These are phyloP conservation scores for Rhamnella rubrinervis DNA, from an alignment of 331 rosid genomes.

Conservation along the genomic window DNA sequence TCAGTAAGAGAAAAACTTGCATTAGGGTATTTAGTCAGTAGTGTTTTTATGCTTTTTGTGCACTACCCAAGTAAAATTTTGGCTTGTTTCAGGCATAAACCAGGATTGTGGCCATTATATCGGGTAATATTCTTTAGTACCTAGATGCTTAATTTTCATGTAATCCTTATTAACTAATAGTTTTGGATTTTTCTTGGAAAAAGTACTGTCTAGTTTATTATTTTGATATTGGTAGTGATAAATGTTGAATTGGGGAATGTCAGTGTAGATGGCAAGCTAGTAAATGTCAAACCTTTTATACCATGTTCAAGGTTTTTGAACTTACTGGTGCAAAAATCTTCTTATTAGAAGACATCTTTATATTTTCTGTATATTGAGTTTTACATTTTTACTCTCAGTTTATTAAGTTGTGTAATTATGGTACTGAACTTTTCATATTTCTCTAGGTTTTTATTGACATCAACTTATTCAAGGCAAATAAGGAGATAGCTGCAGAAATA, in stretches of 20 bases:
- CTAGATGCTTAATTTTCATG: neutral
- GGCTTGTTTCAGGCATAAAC: constrained; percentile 61
- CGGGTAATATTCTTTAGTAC: constrained; percentile 51
- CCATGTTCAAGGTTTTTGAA: neutral
- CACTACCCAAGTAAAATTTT: constrained; percentile 11
- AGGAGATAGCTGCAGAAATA: constrained; percentile 63
- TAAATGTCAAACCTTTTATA: constrained; percentile 5
- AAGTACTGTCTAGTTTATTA: neutral
- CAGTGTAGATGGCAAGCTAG: neutral
- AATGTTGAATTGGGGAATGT: neutral
- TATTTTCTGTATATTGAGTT: neutral
- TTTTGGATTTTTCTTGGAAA: neutral
- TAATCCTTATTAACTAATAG: neutral
- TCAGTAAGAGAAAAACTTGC: constrained; percentile 7
- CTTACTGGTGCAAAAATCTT: neutral
- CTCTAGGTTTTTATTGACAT: constrained; percentile 83
- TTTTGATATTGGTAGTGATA: neutral
- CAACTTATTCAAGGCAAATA: constrained; percentile 80
- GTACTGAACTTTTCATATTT: constrained; percentile 26
- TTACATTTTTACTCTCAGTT: neutral
- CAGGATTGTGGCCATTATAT: constrained; percentile 90
- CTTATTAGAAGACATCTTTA: neutral
- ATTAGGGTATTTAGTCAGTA: neutral
- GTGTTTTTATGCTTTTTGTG: constrained; percentile 19
- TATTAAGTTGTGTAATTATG: constrained; percentile 4